Conservation (phyloP, 768 basidiomycete genomes). For the Scleroderma bovista region DNA sequence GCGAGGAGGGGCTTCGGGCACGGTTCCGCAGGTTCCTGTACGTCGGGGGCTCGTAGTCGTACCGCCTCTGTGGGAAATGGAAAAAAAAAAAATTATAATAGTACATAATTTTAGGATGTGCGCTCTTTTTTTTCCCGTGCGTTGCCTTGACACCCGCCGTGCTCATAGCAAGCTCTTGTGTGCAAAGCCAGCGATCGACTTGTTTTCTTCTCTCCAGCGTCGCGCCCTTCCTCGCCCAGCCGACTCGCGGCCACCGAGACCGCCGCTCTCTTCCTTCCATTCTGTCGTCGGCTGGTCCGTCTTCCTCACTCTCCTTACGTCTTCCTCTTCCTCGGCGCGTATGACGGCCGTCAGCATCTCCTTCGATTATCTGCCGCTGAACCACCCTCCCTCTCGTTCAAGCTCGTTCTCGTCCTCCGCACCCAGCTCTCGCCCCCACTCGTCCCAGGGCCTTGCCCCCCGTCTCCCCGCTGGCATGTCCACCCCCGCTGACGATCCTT, state of each 20-base stretch:
- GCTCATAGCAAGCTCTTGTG: no score
- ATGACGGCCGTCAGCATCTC: conserved; percentile 72
- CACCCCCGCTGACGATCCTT: conserved; percentile 61
- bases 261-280: conserved; percentile 13
- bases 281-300: conserved; percentile 55
- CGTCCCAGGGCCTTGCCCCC: conserved; percentile 60
- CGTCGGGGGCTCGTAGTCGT: conserved; percentile 38
- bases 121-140: neutral
- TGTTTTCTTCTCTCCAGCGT: conserved; percentile 22
- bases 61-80: conserved; percentile 5
- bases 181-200: neutral
- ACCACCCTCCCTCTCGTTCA: conserved; percentile 67
- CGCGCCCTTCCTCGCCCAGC: neutral
- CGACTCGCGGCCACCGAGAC: neutral
- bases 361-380: conserved; percentile 65
- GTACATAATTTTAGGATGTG: no score
- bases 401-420: conserved; percentile 74
- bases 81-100: neutral
- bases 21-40: conserved; percentile 75
- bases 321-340: conserved; percentile 16
- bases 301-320: conserved; percentile 33
- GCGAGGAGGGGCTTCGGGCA: conserved; percentile 51
- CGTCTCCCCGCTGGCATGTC: conserved; percentile 48
- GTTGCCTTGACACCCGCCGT: conserved; percentile 52
- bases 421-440: conserved; percentile 70